Percentiles rank a stretch among this genome's conserved stretches.
Evolutionary conservation across 164 flowering plant species (phyloP).

Genomic region (Chloranthus sessilifolius): DNA sequence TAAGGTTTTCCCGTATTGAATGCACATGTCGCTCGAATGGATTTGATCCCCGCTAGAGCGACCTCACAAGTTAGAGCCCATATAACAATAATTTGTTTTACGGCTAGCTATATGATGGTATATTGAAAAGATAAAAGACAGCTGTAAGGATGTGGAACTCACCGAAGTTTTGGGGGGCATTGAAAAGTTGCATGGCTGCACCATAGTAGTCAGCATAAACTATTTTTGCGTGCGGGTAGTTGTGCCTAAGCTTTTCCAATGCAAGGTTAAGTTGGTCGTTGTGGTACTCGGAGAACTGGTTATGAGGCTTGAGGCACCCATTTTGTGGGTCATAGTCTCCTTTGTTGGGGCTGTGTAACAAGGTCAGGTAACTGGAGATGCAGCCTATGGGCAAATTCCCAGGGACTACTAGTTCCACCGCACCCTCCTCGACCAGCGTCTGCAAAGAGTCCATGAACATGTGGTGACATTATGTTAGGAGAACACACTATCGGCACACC

Average conservation of each 20-base stretch:
- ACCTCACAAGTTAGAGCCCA: no score
- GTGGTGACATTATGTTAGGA: no score
- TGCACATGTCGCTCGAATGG: no score
- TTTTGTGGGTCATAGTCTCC: constrained; percentile 24
- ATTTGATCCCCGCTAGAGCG: no score
- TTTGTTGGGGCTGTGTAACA: constrained; percentile 5
- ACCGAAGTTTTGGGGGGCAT: constrained; percentile 26
- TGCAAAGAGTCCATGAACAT: no score
- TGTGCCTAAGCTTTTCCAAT: constrained; percentile 13
- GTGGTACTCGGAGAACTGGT: constrained; percentile 28
- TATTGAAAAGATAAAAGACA: no score
- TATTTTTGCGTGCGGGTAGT: constrained; percentile 28
- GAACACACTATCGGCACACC: no score
- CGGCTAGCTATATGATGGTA: no score
- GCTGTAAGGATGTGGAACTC: neutral
- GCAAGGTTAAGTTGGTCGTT: constrained; percentile 25
- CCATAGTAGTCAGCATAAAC: constrained; percentile 46
- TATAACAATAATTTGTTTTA: no score
- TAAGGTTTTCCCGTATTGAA: no score
- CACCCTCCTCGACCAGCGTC: constrained; percentile 33
- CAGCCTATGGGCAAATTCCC: constrained; percentile 39
- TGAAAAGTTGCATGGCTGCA: constrained; percentile 25
- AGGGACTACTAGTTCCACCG: constrained; percentile 28
- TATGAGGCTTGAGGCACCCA: constrained; percentile 32
- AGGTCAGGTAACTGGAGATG: constrained; percentile 14